phyloP scores from a whole-genome alignment of 345 rosid genomes.

The Excoecaria agallocha region DNA sequence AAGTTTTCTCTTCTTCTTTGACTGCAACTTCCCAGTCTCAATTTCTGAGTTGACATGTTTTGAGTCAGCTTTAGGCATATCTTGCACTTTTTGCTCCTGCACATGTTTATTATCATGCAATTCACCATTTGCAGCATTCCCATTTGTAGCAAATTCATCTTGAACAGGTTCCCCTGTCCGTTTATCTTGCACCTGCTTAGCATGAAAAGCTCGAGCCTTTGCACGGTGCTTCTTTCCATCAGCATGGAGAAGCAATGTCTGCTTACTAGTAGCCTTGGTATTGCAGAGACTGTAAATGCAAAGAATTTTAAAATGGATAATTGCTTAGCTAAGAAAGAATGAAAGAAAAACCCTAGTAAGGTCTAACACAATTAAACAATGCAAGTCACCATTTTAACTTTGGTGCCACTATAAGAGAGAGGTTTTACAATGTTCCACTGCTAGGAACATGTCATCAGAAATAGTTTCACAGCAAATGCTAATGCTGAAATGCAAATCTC shows the following conservation, averaged over 20 bases:
- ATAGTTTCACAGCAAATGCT: too few relatives aligned
- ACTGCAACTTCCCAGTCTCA: conserved; percentile 34
- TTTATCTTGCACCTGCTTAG: conserved; percentile 47
- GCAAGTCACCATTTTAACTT: background rate
- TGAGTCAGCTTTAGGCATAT: conserved; percentile 20
- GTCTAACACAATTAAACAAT: background rate
- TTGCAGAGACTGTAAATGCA: conserved; percentile 64
- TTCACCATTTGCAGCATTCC: conserved; percentile 31
- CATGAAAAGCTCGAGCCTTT: conserved; percentile 70
- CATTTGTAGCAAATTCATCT: conserved; percentile 33
- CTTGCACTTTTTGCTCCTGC: conserved; percentile 35
- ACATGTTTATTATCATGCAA: conserved; percentile 11
- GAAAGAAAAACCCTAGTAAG: background rate
- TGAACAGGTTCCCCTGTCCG: conserved; percentile 37
- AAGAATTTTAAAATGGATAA: background rate
- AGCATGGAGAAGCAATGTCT: conserved; percentile 80
- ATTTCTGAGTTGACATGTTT: conserved; percentile 17
- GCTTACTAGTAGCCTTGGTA: conserved; percentile 78
- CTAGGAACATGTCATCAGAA: background rate
- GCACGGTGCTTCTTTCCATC: conserved; percentile 91
- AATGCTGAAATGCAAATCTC: background rate
- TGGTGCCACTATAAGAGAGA: background rate
- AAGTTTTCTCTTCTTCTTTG: conserved; percentile 55
- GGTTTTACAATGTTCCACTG: background rate
- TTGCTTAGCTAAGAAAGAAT: background rate